Base-by-base conservation (phyloP, 768 basidiomycete species). In the Mrakia gelida region DNA sequence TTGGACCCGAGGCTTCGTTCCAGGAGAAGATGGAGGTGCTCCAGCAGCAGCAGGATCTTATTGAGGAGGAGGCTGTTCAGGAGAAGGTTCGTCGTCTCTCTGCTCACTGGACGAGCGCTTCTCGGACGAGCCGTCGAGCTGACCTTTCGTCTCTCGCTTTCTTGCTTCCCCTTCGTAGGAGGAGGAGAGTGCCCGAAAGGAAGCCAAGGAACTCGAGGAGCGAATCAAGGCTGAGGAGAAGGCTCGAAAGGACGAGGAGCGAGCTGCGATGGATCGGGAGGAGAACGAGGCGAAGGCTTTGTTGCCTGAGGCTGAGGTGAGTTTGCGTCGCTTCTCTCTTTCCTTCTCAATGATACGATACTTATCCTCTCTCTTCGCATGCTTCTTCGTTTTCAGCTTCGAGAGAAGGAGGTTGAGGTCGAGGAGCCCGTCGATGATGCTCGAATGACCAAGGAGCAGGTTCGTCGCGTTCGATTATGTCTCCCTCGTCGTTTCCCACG, bases 41-140 rank as follows among this genome's bases (percentile, higher is more conserved):
- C 83, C 94, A 97, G 81, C 93, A 99, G 82, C 97, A 99, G 85
- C 93, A 99, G 83, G 97, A 99, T 84, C 93, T 99, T 79, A 99
- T 99, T 83, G 95, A 99, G 83, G 97, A 99, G 84, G 97, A 99
- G 85, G 90, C 95, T 80, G 97, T 98, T 84, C 97, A 99, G 85
- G 97, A 99, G 80, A 91, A 95, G 85, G 85, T 84, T 49, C 65
- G 83, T 78, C 18, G 4, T 52, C 49, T 13, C 32, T 59, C 49
- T 61, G n/a, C 32, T 61, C 45, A 3, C 7, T 13, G 30, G 15
- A 3, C 32, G n/a, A 10, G 1, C 61, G 62, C 18, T 21, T n/a
- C 30, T 72, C 49, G 43, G 26, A 56, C n/a, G 23, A 72, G 11
- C 16, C 49, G 23, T 74, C 43, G 56, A 52, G 15, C 73, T 74